Conservation (phyloP, 805 yeast species). For the Grigorovia transvaalensis region DNA sequence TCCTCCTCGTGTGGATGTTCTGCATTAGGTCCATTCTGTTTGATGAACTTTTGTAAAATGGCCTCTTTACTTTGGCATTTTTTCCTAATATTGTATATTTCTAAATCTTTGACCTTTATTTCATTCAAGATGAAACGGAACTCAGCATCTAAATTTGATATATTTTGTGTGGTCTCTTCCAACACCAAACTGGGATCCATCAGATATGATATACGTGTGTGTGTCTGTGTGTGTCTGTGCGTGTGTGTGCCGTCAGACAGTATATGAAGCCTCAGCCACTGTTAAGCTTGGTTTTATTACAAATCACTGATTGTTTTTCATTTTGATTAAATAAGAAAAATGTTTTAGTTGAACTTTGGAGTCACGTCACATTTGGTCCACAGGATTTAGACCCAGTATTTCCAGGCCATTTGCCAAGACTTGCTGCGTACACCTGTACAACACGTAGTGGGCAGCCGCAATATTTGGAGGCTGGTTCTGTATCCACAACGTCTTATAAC, state of each 20-base stretch:
- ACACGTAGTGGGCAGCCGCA: constrained; percentile 84
- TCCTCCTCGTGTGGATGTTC: constrained; percentile 75
- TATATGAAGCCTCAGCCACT: no score
- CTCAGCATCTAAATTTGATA: constrained; percentile 83
- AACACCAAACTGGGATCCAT: constrained; percentile 89
- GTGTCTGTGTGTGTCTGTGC: neutral
- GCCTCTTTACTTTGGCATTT: constrained; percentile 61
- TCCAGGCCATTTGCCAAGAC: constrained; percentile 83
- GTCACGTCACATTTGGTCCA: constrained; percentile 75
- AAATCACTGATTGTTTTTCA: neutral
- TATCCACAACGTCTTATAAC: constrained; percentile 93
- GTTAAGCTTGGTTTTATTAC: no score
- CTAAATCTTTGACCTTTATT: constrained; percentile 56
- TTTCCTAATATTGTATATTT: constrained; percentile 53
- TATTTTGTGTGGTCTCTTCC: constrained; percentile 60
- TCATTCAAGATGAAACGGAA: constrained; percentile 73
- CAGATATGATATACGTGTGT: neutral
- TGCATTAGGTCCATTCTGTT: constrained; percentile 69
- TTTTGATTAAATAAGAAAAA: no score
- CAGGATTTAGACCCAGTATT: constrained; percentile 91
- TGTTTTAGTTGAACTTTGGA: no score
- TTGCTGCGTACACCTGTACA: constrained; percentile 82
- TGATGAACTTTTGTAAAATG: constrained; percentile 73
- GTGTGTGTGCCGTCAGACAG: neutral
- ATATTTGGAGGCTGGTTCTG: constrained; percentile 86